Conservation (phyloP, 768 basidiomycete genomes). For the Suillus placidus region DNA sequence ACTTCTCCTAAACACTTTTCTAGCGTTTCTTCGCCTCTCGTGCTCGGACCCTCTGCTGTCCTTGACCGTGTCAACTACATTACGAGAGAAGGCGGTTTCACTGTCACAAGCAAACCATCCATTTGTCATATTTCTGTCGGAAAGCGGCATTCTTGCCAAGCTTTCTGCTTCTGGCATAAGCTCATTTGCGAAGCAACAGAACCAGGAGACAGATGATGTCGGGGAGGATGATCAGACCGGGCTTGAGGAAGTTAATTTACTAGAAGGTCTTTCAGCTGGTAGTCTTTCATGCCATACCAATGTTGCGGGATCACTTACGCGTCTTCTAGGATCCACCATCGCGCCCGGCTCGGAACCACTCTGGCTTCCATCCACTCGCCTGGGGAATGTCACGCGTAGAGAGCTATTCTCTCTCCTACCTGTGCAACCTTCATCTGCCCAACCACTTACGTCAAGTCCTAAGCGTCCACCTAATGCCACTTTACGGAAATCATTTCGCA, state of each 20-base stretch:
- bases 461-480: constrained; percentile 59
- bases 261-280: constrained; percentile 71
- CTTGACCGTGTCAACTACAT: constrained; percentile 81
- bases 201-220: constrained; percentile 24
- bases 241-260: constrained; percentile 68
- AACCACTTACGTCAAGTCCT: constrained; percentile 47
- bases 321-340: constrained; percentile 48
- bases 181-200: background rate
- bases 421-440: constrained; percentile 40
- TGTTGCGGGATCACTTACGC: background rate
- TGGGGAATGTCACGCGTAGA: constrained; percentile 69
- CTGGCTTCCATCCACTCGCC: constrained; percentile 66
- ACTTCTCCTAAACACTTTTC: constrained; percentile 11
- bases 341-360: constrained; percentile 38
- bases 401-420: constrained; percentile 67
- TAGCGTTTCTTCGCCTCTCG: constrained; percentile 75
- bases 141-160: constrained; percentile 19
- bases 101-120: constrained; percentile 42
- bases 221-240: constrained; percentile 46
- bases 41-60: constrained; percentile 78
- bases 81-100: constrained; percentile 75
- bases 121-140: constrained; percentile 32
- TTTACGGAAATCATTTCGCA: constrained; percentile 83
- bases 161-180: constrained; percentile 12
- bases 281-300: constrained; percentile 22